Evolutionary conservation across 805 yeast species (phyloP), one percentile per base, ranked within the genome.

Genomic region (Saccharomycopsis fermentans): DNA sequence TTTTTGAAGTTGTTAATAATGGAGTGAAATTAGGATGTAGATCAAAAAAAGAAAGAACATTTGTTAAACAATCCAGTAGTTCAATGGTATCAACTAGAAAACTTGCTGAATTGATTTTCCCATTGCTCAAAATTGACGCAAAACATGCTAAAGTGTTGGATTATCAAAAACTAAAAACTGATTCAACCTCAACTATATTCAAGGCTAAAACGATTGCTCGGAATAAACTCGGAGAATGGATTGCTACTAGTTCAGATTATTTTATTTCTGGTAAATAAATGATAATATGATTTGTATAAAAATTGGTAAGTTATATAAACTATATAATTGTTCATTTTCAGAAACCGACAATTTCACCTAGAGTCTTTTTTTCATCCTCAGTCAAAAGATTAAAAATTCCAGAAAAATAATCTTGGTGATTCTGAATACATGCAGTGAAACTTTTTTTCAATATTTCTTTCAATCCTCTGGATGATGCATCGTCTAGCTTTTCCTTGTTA

Each of bases 371-470:
- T 62, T 82, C 86, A 12, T 74, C 75, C 19, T 78, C 82, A 37
- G 64, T 64, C 53, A 82, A 69, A 27, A 63, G 63, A 14, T 73
- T 74, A 62, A 77, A 82, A 58, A 74, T 74, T 24, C 67, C 62
- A 62, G 72, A 72, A 70, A 82, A 81, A 27, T 72, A 65, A 0
- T 78, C 75, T 24, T 74, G 64, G 63, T 79, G 73, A 55, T 72
- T 71, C 14, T 68, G 58, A 0, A 80, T 73, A 64, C 82, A 78
- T 60, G 79, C 80, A 59, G 71, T 77, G 69, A 81, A 81, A 63
- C 81, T 80, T 9, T 65, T 70, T 8, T 72, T 63, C 40, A 81
- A 66, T 24, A 75, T 65, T 24, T 72, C 69, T 58, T 71, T 73
- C 52, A 75, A 66, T 21, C 54, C 59, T 43, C 56, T 34, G 17